Evolutionary conservation across 345 rosid species (phyloP).

Genomic region (Acer yangbiense): DNA sequence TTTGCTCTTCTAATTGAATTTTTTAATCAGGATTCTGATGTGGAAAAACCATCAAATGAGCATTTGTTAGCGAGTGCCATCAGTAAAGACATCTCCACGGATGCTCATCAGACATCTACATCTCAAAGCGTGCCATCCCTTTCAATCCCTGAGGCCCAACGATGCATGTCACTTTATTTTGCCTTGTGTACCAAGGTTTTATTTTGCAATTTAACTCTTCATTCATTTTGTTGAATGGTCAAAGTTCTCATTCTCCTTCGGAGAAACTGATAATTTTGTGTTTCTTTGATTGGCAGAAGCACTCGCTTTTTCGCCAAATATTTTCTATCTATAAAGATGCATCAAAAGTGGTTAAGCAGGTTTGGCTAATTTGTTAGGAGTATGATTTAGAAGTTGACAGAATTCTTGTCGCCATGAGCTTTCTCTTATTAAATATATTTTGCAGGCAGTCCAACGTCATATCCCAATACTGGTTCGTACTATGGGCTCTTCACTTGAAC

Average conservation of each 20-base stretch:
- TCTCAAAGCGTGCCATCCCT: conserved; percentile 41
- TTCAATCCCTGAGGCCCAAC: conserved; percentile 73
- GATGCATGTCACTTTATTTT: conserved; percentile 88
- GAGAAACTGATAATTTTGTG: conserved; percentile 18
- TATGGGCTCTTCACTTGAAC: conserved; percentile 90
- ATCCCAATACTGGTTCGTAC: conserved; percentile 94
- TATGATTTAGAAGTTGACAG: conserved; percentile 13
- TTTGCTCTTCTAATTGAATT: conserved; percentile 2
- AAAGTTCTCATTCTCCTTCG: background rate
- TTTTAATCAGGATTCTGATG: conserved; percentile 48
- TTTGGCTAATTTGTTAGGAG: conserved; percentile 28
- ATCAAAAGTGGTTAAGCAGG: conserved; percentile 82
- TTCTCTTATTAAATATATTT: conserved; percentile 26
- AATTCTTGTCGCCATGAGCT: conserved; percentile 14
- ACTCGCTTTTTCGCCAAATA: conserved; percentile 81
- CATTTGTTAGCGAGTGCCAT: conserved; percentile 34
- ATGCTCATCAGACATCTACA: conserved; percentile 41
- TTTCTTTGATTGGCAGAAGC: conserved; percentile 68
- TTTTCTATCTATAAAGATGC: conserved; percentile 65
- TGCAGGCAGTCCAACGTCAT: conserved; percentile 90
- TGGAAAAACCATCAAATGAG: conserved; percentile 52
- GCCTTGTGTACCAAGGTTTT: conserved; percentile 96
- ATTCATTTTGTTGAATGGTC: conserved; percentile 8
- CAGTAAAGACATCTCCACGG: conserved; percentile 48
- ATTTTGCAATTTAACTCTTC: conserved; percentile 9